Evolutionary conservation across 2,329 filamentous ascomycete genomes (phyloP), one percentile per base, ranked within the genome.

Genomic region (Paecilomyces dactylethromorphus): DNA sequence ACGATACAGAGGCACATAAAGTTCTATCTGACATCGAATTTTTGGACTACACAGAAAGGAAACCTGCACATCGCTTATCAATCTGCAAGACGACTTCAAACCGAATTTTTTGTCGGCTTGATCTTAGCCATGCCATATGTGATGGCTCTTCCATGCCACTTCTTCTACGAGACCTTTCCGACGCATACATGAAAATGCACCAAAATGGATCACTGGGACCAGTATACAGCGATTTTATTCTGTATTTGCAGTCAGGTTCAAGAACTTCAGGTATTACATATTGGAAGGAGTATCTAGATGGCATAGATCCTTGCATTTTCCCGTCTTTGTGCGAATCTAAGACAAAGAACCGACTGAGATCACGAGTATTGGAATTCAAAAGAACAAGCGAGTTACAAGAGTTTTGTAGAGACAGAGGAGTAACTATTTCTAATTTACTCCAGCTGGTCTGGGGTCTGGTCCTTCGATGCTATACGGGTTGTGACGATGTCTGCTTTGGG

Each of bases 271-370:
- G 74, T 35, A 59, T 78, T 15, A 65, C 68, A 15, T 80, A 79
- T 63, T 82, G 79, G 79, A 79, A 74, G 57, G 63, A 67, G 0
- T 76, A 79, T 51, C 69, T 81, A 7, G 68, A 70, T 1, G 78
- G 76, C 10, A 59, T 76, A 22, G 78, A 81, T 63, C 76, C 79
- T 1, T 81, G 78, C 62, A 68, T 76, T 54, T 81, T 82, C 62
- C 79, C 79, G 3, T 54, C 63, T 0, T 56, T 73, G 7, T 64
- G 62, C 2, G 35, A 60, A n/a, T 49, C 10, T 2, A 55, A 59
- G 2, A 51, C 54, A 2, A 55, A 50, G 3, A 61, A 59, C 22
- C 49, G 31, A 31, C 21, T 66, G 49, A 6, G 62, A 49, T 51
- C 64, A 54, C 18, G 68, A 57, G 15, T 63, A 49, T n/a, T 66